phyloP scores from a whole-genome alignment of 2,329 filamentous ascomycete species.

The Penicillium vulpinum region DNA sequence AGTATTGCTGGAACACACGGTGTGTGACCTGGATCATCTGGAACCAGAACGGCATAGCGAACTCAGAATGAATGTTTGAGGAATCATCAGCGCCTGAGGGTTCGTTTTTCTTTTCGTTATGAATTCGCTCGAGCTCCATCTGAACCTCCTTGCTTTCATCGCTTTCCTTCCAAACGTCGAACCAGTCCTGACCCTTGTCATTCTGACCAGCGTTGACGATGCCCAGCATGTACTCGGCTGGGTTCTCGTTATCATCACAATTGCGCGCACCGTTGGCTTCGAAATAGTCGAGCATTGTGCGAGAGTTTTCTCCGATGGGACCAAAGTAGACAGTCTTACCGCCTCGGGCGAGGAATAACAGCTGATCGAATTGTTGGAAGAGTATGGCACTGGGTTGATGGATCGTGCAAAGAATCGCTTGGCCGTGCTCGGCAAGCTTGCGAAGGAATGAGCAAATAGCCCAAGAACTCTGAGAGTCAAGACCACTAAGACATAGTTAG shows the following conservation, averaged over 20 bases:
- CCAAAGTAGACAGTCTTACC: constrained; percentile 69
- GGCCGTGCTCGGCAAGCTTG: constrained; percentile 81
- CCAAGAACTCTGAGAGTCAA: constrained; percentile 89
- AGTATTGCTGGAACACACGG: constrained; percentile 86
- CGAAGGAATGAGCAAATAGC: constrained; percentile 80
- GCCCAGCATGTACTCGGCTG: constrained; percentile 71
- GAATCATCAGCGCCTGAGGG: constrained; percentile 26
- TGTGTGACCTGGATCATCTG: constrained; percentile 67
- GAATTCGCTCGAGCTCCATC: constrained; percentile 58
- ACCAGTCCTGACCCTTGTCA: constrained; percentile 55
- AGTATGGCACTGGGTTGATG: constrained; percentile 90
- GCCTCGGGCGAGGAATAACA: constrained; percentile 63
- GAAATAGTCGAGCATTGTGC: constrained; percentile 63
- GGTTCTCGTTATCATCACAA: constrained; percentile 64
- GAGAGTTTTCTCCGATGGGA: constrained; percentile 60
- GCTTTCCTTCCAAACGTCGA: constrained; percentile 60
- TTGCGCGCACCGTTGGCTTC: constrained; percentile 59
- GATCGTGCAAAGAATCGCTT: constrained; percentile 88
- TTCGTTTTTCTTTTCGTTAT: constrained; percentile 46
- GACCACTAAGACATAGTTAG: constrained; percentile 55
- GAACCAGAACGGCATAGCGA: constrained; percentile 68
- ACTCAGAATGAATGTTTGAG: constrained; percentile 65
- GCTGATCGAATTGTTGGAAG: constrained; percentile 74
- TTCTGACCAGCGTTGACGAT: constrained; percentile 50
- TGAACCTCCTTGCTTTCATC: constrained; percentile 56